Evolutionary conservation across 2,329 filamentous ascomycete species (phyloP), one percentile per base, ranked within the genome.

Genomic region (Xenosphaeropsis pyriputrescens): DNA sequence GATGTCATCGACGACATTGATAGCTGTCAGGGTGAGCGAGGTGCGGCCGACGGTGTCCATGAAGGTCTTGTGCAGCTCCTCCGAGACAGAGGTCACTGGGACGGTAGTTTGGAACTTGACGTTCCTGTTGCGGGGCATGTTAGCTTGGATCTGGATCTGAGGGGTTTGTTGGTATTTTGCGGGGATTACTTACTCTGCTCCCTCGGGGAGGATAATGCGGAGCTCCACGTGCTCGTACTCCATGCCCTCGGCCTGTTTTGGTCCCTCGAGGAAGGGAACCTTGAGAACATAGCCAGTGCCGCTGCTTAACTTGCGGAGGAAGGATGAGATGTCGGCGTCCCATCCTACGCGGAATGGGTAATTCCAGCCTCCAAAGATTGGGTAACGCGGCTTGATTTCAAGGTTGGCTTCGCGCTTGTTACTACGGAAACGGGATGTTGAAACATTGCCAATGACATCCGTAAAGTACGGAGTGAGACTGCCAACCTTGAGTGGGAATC

Each of bases 311-410:
- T 67, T 73, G 50, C 85, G 78, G 47, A 98, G 57, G 57, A 84
- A 91, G 40, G 72, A 74, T 51, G 75, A 75, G 18, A 93, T 68
- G 47, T 93, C 76, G 37, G 83, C 79, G 63, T 96, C 93, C 91
- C 91, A 98, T 48, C 91, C 91, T 40, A 96, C 78, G 41, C 82
- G 85, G 67, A 96, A 98, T 47, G 84, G 91, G 61, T 95, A 96
- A 61, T 93, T 94, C 91, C 91, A 98, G 43, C 85, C 86, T 42
- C 91, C 91, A 52, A 95, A 98, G 17, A 98, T 59, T n/a, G 91
- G 91, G 59, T 93, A 98, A 37, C 91, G 76, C 15, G 91, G 91
- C 67, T 88, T 91, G 45, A 95, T 69, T 59, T 95, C 88, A 18
- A 98, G 71, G 32, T 80, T 64, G n/a, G 84, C 80, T 59, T 89